phyloP scores from a whole-genome alignment of 2,329 filamentous ascomycete genomes.

The Bertia moriformis region DNA sequence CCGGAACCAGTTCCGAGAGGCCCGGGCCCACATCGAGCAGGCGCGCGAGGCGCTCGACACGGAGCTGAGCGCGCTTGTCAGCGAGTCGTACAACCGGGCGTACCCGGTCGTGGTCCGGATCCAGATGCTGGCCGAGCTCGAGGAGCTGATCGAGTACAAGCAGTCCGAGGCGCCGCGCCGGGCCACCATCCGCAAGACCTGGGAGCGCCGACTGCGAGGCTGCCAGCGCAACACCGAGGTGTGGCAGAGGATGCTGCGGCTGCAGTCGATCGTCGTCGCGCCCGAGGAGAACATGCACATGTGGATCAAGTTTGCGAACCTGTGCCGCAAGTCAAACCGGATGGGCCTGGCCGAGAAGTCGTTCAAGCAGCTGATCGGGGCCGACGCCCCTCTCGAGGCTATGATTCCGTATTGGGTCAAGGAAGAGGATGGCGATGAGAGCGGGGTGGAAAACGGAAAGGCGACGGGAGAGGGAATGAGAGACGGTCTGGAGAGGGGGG shows the following conservation, averaged over 20 bases:
- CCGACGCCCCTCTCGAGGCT: slow-evolving; percentile 35
- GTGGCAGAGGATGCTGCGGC: slow-evolving; percentile 95
- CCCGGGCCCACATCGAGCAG: slow-evolving; percentile 75
- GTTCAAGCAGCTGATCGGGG: slow-evolving; percentile 21
- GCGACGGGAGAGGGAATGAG: slow-evolving; percentile 6
- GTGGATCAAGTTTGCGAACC: slow-evolving; percentile 98
- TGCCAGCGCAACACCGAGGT: slow-evolving; percentile 96
- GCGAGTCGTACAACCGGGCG: slow-evolving; percentile 92
- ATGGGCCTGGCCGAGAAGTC: slow-evolving; percentile 94
- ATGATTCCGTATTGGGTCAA: slow-evolving; percentile 50
- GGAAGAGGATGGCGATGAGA: slow-evolving; percentile 14
- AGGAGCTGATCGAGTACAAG: slow-evolving; percentile 97
- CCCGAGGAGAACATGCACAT: slow-evolving; percentile 92
- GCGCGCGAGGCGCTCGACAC: slow-evolving; percentile 92
- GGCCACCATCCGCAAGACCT: slow-evolving; percentile 79
- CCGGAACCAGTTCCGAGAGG: slow-evolving; percentile 87
- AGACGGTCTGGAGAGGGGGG: too few species aligned
- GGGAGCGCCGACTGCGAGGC: slow-evolving; percentile 87
- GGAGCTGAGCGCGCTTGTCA: slow-evolving; percentile 88
- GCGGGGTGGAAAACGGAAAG: slow-evolving; percentile 1
- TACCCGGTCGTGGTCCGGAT: slow-evolving; percentile 97
- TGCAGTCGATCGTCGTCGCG: slow-evolving; percentile 79
- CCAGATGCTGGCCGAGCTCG: slow-evolving; percentile 95
- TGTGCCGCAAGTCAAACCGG: slow-evolving; percentile 89
- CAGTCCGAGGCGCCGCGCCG: slow-evolving; percentile 82